Percentiles rank a stretch among this genome's conserved stretches.
These are phyloP conservation scores for Hypoxylon lenormandii DNA, from an alignment of 495 filamentous ascomycete species.

Conservation along the genomic window DNA sequence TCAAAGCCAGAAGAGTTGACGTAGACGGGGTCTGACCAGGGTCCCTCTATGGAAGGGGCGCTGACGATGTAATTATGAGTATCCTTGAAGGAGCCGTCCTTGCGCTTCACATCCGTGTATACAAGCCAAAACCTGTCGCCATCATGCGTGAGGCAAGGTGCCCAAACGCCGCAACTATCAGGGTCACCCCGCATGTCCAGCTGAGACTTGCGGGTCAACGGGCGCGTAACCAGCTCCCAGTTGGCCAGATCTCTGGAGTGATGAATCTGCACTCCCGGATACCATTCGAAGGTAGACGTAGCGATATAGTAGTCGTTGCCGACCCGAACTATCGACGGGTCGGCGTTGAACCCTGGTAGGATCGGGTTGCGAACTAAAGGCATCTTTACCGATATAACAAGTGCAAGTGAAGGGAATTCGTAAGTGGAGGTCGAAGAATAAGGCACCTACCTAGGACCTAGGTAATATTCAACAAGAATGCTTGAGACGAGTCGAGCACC, in stretches of 20 bases:
- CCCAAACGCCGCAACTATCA: conserved; percentile 72
- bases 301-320: conserved; percentile 71
- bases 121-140: conserved; percentile 69
- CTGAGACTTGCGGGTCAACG: conserved; percentile 69
- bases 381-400: conserved; percentile 53
- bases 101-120: conserved; percentile 68
- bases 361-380: conserved; percentile 68
- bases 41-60: conserved; percentile 61
- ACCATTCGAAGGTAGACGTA: conserved; percentile 74
- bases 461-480: background rate
- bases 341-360: conserved; percentile 72
- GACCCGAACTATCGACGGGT: conserved; percentile 70
- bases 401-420: background rate
- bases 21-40: conserved; percentile 69
- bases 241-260: conserved; percentile 68
- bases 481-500: background rate
- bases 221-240: conserved; percentile 70
- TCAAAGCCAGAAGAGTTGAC: conserved; percentile 68
- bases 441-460: too few species aligned
- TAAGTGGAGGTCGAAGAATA: too few species aligned
- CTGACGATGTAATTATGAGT: conserved; percentile 67
- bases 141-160: conserved; percentile 70
- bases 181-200: conserved; percentile 71
- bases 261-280: conserved; percentile 70
- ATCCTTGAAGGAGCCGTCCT: conserved; percentile 68